phyloP scores from a whole-genome alignment of 768 basidiomycete genomes.

The Hericium coralloides region DNA sequence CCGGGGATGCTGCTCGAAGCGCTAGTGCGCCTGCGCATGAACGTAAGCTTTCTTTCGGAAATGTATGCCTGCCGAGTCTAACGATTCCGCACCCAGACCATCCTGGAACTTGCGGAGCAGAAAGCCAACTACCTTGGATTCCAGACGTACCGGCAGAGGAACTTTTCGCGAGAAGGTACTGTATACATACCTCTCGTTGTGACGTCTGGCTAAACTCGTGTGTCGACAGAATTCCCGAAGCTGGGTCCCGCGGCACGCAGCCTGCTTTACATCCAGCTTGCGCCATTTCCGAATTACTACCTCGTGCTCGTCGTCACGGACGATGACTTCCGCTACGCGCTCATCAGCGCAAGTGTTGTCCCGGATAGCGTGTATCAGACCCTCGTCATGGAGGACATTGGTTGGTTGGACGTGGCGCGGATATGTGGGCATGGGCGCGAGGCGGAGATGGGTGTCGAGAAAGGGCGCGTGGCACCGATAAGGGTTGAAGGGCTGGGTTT shows the following conservation, averaged over 20 bases:
- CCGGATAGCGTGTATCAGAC: slow-evolving; percentile 46
- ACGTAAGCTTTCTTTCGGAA: slow-evolving; percentile 34
- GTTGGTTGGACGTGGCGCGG: slow-evolving; percentile 66
- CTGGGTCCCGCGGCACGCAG: slow-evolving; percentile 56
- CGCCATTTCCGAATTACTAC: slow-evolving; percentile 73
- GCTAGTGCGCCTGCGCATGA: slow-evolving; percentile 49
- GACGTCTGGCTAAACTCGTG: slow-evolving; percentile 2
- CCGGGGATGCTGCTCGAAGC: slow-evolving; percentile 50
- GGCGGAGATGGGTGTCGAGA: slow-evolving; percentile 6
- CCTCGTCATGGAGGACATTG: slow-evolving; percentile 69
- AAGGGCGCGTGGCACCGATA: slow-evolving; percentile 14
- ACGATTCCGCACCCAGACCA: slow-evolving; percentile 44
- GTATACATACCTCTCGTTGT: not conserved
- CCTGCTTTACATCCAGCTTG: slow-evolving; percentile 66
- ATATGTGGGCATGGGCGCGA: slow-evolving; percentile 35
- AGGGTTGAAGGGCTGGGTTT: slow-evolving; percentile 21
- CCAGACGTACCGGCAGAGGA: slow-evolving; percentile 58
- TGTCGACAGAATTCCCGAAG: slow-evolving; percentile 50
- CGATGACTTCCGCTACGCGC: slow-evolving; percentile 69
- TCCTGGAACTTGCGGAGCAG: slow-evolving; percentile 73
- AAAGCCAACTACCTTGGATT: slow-evolving; percentile 84
- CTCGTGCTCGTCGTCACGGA: slow-evolving; percentile 79
- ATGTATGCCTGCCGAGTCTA: not conserved
- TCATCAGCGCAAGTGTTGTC: slow-evolving; percentile 57
- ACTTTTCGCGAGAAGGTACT: slow-evolving; percentile 57